These are phyloP conservation scores for Epichloe hybrida DNA, from an alignment of 2,329 filamentous ascomycete genomes.

Conservation along the genomic window DNA sequence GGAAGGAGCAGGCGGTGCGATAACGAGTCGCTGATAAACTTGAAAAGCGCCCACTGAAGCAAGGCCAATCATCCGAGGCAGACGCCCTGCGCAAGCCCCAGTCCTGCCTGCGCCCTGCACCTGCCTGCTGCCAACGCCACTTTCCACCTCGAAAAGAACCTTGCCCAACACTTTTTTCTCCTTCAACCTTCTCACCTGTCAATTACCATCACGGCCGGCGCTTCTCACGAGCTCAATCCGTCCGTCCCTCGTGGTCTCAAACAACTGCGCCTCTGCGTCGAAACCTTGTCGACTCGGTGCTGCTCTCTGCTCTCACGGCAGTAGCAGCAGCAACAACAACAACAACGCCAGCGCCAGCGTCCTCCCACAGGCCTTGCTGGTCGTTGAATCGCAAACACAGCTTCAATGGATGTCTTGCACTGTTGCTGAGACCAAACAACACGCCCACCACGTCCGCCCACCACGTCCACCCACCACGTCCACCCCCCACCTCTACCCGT, in stretches of 20 bases:
- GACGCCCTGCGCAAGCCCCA: too few species aligned
- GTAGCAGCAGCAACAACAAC: neutral
- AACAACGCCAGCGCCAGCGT: neutral
- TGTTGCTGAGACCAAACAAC: neutral
- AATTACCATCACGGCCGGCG: neutral
- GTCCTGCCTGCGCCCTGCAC: too few species aligned
- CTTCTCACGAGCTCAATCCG: neutral
- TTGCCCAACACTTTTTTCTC: constrained; percentile 3
- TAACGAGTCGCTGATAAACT: neutral
- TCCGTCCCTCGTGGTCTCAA: neutral
- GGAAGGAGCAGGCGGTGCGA: too few species aligned
- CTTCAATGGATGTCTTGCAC: constrained; percentile 1
- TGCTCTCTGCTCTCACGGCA: neutral
- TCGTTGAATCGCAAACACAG: constrained; percentile 2
- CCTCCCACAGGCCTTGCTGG: neutral
- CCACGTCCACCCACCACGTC: too few species aligned
- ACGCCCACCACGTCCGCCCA: neutral
- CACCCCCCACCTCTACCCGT: neutral
- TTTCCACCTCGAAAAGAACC: neutral
- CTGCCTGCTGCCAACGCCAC: neutral
- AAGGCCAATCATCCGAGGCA: neutral
- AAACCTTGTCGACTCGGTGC: neutral
- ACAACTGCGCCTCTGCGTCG: neutral
- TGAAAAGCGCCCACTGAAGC: neutral
- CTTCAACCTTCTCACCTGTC: constrained; percentile 1